Conservation (phyloP, 2,329 filamentous ascomycete species). For the Didymella lethalis region DNA sequence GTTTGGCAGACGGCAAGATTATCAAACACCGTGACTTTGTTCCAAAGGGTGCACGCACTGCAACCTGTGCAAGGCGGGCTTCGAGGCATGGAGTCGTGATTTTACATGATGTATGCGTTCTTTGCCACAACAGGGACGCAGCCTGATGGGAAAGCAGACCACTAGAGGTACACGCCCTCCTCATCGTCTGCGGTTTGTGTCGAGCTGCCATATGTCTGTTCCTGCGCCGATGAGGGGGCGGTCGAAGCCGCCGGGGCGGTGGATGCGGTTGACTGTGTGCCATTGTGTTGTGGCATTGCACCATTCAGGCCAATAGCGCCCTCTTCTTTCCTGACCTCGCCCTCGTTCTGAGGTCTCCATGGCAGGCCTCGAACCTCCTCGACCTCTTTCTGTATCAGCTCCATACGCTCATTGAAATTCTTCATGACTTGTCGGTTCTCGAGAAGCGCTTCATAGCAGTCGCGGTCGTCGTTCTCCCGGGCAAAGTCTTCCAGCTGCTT, state of each 20-base stretch:
- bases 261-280: background rate
- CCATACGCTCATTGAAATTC: slow-evolving; percentile 72
- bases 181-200: slow-evolving; percentile 11
- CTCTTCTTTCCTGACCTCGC: slow-evolving; percentile 22
- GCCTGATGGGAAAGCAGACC: background rate
- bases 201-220: slow-evolving; percentile 1
- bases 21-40: background rate
- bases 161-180: slow-evolving; percentile 19
- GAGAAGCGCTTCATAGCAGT: slow-evolving; percentile 75
- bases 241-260: background rate
- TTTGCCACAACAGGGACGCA: background rate
- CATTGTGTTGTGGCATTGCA: slow-evolving; percentile 3
- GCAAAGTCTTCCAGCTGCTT: slow-evolving; percentile 72
- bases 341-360: slow-evolving; percentile 55
- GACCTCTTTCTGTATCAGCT: slow-evolving; percentile 70
- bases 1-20: background rate
- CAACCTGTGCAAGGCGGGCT: background rate
- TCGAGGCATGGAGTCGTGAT: background rate
- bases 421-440: slow-evolving; percentile 75
- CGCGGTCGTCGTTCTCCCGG: slow-evolving; percentile 64
- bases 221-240: background rate
- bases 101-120: background rate
- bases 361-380: slow-evolving; percentile 63
- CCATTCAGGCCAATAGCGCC: slow-evolving; percentile 12
- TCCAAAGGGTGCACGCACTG: background rate